Conservation (phyloP, 768 basidiomycete species). For the Amanita molliuscula region DNA sequence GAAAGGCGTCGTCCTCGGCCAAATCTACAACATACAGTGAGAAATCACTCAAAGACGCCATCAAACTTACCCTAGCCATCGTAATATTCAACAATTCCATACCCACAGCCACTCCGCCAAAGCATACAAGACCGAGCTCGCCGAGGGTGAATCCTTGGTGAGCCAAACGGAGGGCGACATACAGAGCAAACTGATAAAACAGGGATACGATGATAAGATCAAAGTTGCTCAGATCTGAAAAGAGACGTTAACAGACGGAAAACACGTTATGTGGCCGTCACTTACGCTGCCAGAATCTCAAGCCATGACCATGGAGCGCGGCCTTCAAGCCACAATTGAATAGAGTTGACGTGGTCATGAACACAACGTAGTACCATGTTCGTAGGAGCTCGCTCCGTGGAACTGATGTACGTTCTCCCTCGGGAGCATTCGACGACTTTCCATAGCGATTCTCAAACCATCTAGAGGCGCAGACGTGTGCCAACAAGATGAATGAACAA, state of each 20-base stretch:
- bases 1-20: constrained; percentile 69
- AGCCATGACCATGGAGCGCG: constrained; percentile 26
- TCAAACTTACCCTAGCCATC: constrained; percentile 55
- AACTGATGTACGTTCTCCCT: constrained; percentile 67
- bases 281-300: constrained; percentile 68
- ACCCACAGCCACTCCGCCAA: constrained; percentile 77
- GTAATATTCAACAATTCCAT: constrained; percentile 85
- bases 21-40: constrained; percentile 39
- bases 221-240: constrained; percentile 67
- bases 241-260: background rate
- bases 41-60: background rate
- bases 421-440: constrained; percentile 28
- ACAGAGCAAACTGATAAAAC: constrained; percentile 89
- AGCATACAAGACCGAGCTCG: constrained; percentile 82
- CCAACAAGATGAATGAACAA: constrained; percentile 68
- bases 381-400: constrained; percentile 63
- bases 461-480: constrained; percentile 73
- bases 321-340: constrained; percentile 40
- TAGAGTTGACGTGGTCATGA: constrained; percentile 44
- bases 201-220: constrained; percentile 65
- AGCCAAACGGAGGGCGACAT: constrained; percentile 80
- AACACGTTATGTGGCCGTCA: constrained; percentile 6
- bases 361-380: constrained; percentile 53
- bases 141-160: constrained; percentile 95
- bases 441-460: constrained; percentile 53